Conservation (phyloP, 2,329 filamentous ascomycete species). For the Akanthomyces dipterigenus region DNA sequence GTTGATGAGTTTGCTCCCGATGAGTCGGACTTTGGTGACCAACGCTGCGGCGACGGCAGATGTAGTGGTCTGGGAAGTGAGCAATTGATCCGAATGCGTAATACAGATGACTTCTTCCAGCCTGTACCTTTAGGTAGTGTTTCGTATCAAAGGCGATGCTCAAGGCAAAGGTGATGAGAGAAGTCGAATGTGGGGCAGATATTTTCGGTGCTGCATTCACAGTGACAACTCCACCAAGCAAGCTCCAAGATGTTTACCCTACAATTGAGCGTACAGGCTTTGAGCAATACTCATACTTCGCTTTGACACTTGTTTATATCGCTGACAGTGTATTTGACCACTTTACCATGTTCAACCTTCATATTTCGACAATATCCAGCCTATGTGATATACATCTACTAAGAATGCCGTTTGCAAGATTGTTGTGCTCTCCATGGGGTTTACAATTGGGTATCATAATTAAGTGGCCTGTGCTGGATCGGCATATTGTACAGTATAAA, state of each 20-base stretch:
- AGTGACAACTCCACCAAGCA: neutral
- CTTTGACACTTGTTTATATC: neutral
- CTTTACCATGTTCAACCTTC: too few relatives aligned
- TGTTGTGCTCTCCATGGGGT: neutral
- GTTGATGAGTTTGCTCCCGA: neutral
- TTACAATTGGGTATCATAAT: conserved; percentile 7
- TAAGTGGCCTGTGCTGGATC: neutral
- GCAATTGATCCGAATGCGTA: neutral
- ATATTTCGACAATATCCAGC: too few relatives aligned
- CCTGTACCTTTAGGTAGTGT: neutral
- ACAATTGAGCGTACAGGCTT: neutral
- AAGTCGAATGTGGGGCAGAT: conserved; percentile 6
- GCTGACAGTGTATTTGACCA: neutral
- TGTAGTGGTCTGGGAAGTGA: neutral
- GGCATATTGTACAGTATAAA: conserved; percentile 5
- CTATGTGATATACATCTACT: too few relatives aligned
- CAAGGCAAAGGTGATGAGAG: neutral
- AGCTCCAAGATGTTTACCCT: neutral
- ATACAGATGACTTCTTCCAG: neutral
- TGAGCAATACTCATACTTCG: neutral
- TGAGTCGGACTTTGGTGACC: neutral
- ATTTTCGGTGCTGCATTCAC: neutral
- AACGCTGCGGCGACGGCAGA: too few relatives aligned
- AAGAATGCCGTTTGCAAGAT: neutral
- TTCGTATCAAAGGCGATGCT: neutral